Base-by-base conservation (phyloP, 352 stramenopile genomes). In the Elongisporangium undulatum region DNA sequence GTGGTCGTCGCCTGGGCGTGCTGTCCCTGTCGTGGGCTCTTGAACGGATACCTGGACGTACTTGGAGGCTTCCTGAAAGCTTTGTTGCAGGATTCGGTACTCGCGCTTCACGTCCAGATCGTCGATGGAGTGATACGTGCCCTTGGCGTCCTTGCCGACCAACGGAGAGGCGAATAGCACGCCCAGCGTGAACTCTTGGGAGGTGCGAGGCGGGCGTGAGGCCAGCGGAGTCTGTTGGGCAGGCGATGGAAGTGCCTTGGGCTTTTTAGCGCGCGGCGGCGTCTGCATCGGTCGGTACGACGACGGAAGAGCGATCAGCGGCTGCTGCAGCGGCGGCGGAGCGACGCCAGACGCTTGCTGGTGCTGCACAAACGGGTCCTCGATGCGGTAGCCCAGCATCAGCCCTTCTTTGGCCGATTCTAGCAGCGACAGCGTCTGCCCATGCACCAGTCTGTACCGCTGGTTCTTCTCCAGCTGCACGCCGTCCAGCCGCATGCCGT, bases 131-230 rank as follows among this genome's bases (percentile, higher is more conserved):
- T 89, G 77, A 19, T 94, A 80, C 51, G 81, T 79, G 53, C 83
- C 82, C 45, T 85, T 59, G 15, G 79, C 68, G 59, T 96, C 87
- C 59, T 81, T 82, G 39, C 85, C 91, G 6, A 95, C 92, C n/a
- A 98, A 67, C n/a, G 92, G 92, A 5, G 85, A 82, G 9, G 90
- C 91, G 58, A 98, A 97, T n/a, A 98, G 66, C n/a, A 97, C 86
- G 19, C 83, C 86, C 21, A 97, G 83, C 15, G 75, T 87, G 55
- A 92, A 71, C 23, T 79, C 64, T n/a, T 75, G 67, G 1, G 66
- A 59, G 20, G 69, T 59, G 4, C 69, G 64, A 2, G 61, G 57
- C 12, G 63, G 58, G 57, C 75, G 67, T 1, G 63, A 75, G 10
- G 61, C 59, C 10, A 75, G 60, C 15, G 64, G 61, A 2, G 55